Base-by-base conservation (phyloP, 139 green algal species). In the Chlamydomonas schloesseri region DNA sequence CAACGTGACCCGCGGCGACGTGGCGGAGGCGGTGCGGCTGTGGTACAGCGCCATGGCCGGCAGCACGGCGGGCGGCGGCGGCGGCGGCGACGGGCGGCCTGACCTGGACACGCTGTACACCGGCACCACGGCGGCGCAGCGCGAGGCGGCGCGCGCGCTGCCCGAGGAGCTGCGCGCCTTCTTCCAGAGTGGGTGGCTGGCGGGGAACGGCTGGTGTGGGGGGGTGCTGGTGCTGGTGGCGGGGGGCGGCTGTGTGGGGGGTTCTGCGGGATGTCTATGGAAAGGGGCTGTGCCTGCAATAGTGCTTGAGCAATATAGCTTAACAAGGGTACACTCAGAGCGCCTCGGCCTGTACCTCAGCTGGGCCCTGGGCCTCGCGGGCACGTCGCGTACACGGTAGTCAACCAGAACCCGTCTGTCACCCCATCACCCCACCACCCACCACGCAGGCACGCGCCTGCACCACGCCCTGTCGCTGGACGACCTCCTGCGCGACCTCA, bases 1-100 rank as follows among this genome's bases (percentile, higher is more conserved):
- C 24, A 57, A 86, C 53, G 91, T 96, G 33, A 37, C 24, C 29
- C 87, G 90, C 58, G 57, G 75, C 5, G 93, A 98, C 76, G 95
- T 87, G 71, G 46, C 71, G 28, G 58, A 82, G 82, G 71, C 71
- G 21, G 73, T 87, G 55, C 84, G 89, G 34, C 75, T 92, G 60
- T 92, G 89, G 89, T 92, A 88, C 46, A 70, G 70, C 29, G 77
- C 88, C 34, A 88, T 88, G 81, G 33, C 75, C 57, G 84, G 75
- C 8, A 67, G 8, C 60, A 11, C 60, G 3, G 5, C 1, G 17
- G 60, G 60, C 24, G 23, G 3, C 24, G 60, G 46, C 33, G 55
- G 33, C 31, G 20, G 26, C 26, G 62, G 46, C 31, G 80, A 77
- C 69, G 80, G 80, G 14, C 50, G 80, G 31, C 80, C 50, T 0